Evolutionary conservation across 1,284 basidiomycete genomes (phyloP).

Genomic region (Pseudozyma tsukubaensis): DNA sequence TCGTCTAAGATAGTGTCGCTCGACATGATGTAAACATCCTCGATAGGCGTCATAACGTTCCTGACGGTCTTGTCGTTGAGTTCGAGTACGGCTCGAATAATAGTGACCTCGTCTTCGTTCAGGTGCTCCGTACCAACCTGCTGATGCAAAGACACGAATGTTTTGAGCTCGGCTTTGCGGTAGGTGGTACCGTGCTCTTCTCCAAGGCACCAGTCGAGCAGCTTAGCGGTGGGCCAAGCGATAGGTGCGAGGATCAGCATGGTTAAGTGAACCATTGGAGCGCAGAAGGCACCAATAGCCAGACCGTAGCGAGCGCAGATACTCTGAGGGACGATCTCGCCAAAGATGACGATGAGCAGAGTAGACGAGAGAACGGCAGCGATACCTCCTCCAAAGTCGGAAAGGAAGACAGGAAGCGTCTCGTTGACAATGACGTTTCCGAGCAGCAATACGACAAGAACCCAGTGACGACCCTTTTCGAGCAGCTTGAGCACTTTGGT

Average conservation of each 20-base stretch:
- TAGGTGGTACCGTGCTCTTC: conserved; percentile 70
- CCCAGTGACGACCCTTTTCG: conserved; percentile 88
- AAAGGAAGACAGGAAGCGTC: conserved; percentile 70
- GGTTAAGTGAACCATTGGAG: conserved; percentile 73
- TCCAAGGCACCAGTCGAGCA: conserved; percentile 71
- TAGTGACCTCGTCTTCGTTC: conserved; percentile 87
- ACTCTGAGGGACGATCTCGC: conserved; percentile 70
- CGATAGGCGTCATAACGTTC: conserved; percentile 73
- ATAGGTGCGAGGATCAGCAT: conserved; percentile 71
- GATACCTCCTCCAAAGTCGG: conserved; percentile 61
- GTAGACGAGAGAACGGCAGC: conserved; percentile 66
- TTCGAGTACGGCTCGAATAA: conserved; percentile 68
- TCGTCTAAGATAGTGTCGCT: conserved; percentile 84
- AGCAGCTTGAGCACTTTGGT: conserved; percentile 75
- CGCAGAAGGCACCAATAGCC: conserved; percentile 89
- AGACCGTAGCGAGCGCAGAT: conserved; percentile 90
- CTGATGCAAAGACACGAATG: conserved; percentile 81
- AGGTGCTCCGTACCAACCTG: conserved; percentile 82
- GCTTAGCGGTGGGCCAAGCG: conserved; percentile 69
- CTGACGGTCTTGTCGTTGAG: conserved; percentile 76
- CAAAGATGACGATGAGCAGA: conserved; percentile 71
- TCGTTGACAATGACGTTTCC: conserved; percentile 82
- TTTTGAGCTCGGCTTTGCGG: conserved; percentile 77
- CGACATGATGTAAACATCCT: conserved; percentile 83
- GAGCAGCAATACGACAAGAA: conserved; percentile 83